Evolutionary conservation across 1,284 basidiomycete genomes (phyloP), one percentile per base, ranked within the genome.

Genomic region (Cutaneotrichosporon arboriforme): DNA sequence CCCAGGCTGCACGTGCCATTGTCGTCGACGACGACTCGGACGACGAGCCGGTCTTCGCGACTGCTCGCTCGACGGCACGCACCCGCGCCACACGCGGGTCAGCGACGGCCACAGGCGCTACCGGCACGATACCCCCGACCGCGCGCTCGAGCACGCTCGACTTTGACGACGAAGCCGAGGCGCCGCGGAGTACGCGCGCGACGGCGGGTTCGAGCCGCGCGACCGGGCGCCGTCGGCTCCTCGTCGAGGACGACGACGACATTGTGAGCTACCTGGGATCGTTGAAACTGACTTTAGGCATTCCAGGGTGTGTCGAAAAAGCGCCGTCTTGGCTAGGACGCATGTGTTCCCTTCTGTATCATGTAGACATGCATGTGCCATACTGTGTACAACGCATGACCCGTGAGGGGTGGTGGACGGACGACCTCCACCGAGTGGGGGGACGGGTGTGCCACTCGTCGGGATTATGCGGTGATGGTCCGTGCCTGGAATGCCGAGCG

Each of bases 281-380:
- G 60, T 60, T 42, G 62, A 62, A 39, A 57, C 56, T 45, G 60
- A 65, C 37, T 41, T 38, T 41, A 63, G 58, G 48, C 49, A 17
- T 59, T 63, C 44, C 52, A 59, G 40, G 61, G 57, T 8, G 54
- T 58, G 10, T 46, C 55, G 45, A 65, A 65, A 58, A 65, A 62
- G 52, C 47, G 64, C 21, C 46, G 62, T 4, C n/a, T 65, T 23
- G 59, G 59, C n/a, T 55, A 40, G 26, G 10, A 13, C 20, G 5
- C 26, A 31, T 31, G 26, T 31, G 26, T 10, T 31, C 26, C 7
- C 7, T 10, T 45, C 34, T 36, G 23, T 42, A 39, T 13, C 37
- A 48, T 33, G 38, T n/a, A 9, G n/a, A n/a, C 12, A 31, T n/a
- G 23, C 22, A 20, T 46, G 44, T 46, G 36, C 18, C 22, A 46